Percentiles rank a stretch among this genome's conserved stretches.
phyloP scores from a whole-genome alignment of 306 rosid species.

The Pachyrhizus erosus region DNA sequence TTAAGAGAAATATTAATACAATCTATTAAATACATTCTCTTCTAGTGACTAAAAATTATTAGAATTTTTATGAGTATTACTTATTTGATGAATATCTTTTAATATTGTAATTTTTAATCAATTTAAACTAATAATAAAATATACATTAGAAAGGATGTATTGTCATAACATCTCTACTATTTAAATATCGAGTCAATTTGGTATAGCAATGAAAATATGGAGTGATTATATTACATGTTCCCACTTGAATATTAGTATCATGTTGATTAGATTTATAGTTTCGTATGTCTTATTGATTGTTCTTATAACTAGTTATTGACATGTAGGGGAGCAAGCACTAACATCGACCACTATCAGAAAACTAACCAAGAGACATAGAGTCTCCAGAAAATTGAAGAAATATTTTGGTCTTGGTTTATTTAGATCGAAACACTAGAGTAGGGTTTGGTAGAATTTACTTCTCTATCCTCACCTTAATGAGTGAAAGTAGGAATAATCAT shows the following conservation, averaged over 20 bases:
- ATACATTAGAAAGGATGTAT: too few relatives aligned
- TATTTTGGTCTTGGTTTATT: conserved; percentile 28
- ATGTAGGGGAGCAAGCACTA: background rate
- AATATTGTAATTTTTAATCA: too few relatives aligned
- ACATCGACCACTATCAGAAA: background rate
- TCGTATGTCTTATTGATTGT: background rate
- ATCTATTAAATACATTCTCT: too few relatives aligned
- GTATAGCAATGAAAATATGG: background rate
- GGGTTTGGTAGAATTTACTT: background rate
- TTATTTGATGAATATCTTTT: too few relatives aligned
- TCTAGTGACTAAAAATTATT: too few relatives aligned
- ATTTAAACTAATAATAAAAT: too few relatives aligned
- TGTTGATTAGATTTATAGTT: background rate
- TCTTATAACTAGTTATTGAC: background rate
- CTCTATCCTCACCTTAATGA: background rate
- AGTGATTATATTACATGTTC: background rate
- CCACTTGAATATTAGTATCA: background rate
- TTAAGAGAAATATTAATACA: background rate
- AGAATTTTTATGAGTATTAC: too few relatives aligned
- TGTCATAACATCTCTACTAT: background rate
- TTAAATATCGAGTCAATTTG: background rate
- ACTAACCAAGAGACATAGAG: background rate
- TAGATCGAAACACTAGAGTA: conserved; percentile 36
- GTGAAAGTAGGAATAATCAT: background rate
- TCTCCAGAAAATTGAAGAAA: conserved; percentile 37